These are phyloP conservation scores for Leishmania mexicana DNA, from an alignment of 208 protist genomes.

Conservation along the genomic window DNA sequence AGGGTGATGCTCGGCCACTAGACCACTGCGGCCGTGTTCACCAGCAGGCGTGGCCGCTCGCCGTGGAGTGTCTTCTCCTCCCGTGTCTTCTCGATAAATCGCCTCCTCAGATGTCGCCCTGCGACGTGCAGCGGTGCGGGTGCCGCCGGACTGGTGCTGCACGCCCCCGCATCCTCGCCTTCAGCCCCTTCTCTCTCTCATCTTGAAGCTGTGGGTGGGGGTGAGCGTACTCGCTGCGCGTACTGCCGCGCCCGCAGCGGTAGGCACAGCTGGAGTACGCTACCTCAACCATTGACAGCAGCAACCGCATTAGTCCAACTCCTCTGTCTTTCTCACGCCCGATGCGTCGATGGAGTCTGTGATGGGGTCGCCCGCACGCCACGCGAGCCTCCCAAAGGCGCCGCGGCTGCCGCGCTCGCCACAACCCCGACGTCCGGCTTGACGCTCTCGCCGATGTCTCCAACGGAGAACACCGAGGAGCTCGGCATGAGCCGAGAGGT, in stretches of 20 bases:
- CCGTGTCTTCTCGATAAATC: neutral
- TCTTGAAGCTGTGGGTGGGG: slow-evolving; percentile 35
- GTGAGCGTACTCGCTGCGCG: slow-evolving; percentile 31
- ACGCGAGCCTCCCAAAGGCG: neutral
- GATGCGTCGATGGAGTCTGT: neutral
- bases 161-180: slow-evolving; percentile 28
- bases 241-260: slow-evolving; percentile 18
- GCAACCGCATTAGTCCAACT: neutral
- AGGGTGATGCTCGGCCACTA: slow-evolving; percentile 13
- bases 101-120: slow-evolving; percentile 12
- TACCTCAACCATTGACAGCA: neutral
- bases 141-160: slow-evolving; percentile 8
- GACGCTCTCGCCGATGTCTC: slow-evolving; percentile 7
- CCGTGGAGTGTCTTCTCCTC: slow-evolving; percentile 1
- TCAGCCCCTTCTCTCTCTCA: slow-evolving; percentile 40
- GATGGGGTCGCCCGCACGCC: neutral
- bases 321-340: neutral
- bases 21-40: neutral
- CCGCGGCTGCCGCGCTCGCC: neutral
- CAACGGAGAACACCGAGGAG: neutral
- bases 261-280: too few relatives aligned
- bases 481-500: too few relatives aligned
- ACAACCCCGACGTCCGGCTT: slow-evolving; percentile 3
- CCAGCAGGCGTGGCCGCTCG: neutral
- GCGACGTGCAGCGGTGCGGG: neutral